Base-by-base conservation (phyloP, 192 early-diverging fungal genomes). In the Mortierella claussenii region DNA sequence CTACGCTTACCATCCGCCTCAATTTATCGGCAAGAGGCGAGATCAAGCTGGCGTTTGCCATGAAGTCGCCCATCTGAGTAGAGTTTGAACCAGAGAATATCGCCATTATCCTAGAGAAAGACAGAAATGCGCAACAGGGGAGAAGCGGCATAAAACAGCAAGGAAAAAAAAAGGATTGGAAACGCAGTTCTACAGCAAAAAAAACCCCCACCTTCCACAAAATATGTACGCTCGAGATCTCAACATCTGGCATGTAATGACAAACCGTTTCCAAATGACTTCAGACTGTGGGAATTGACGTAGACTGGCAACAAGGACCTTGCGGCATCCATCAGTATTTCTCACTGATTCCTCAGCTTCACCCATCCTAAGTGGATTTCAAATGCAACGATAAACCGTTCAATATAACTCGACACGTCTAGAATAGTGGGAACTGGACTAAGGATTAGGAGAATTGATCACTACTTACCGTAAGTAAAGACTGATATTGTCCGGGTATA, bases 261-360 rank as follows among this genome's bases (percentile, higher is more conserved):
- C 73, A 67, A 76, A 76, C 64, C 64, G 64, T 76, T 76, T 76
- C 73, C 73, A 76, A 44, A 76, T 37, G 32, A 54, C 45, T 0
- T 60, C 63, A 9, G 64, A 67, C 43, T 43, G 49, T n/a, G 64
- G 63, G 46, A 76, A 76, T 55, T 64, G 49, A 3, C 45, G 50
- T 3, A 76, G 18, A 47, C 63, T 61, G 0, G 73, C 58, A 3
- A 56, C 33, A 24, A 61, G 49, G 24, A 49, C 37, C 23, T 61
- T 67, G 27, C 57, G 20, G 46, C 57, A 57, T 13, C 32, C 43
- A 33, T 54, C 52, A n/a, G 30, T 13, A 20, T 67, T 20, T 12
- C 73, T 64, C 7, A 42, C 51, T 1, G 33, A 3, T 51, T 55
- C 56, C 21, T 60, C 58, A 33, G 63, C 58, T 18, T 65, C 64